A percentile compares a stretch with the other conserved stretches of the same genome.
These are phyloP conservation scores for Amanita molliuscula DNA, from an alignment of 768 basidiomycete genomes.

Conservation along the genomic window DNA sequence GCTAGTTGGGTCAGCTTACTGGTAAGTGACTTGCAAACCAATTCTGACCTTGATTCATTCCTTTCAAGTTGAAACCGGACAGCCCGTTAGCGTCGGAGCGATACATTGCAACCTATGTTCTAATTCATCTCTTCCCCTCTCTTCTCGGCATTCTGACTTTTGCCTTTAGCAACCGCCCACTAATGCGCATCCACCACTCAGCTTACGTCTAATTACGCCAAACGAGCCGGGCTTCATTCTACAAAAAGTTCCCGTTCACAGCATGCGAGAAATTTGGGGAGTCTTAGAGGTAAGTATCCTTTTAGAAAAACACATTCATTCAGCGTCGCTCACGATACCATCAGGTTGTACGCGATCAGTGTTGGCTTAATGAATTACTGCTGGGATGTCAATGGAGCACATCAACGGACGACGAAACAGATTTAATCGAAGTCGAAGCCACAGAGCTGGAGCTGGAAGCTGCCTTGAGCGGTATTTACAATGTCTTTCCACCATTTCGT, in stretches of 20 bases:
- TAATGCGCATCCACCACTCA: constrained; percentile 57
- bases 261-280: constrained; percentile 64
- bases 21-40: constrained; percentile 22
- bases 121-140: constrained; percentile 13
- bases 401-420: constrained; percentile 8
- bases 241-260: constrained; percentile 61
- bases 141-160: not conserved
- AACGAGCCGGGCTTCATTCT: constrained; percentile 71
- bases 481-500: not conserved
- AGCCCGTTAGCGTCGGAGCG: constrained; percentile 40
- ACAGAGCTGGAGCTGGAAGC: constrained; percentile 50
- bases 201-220: constrained; percentile 54
- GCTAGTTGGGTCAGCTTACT: constrained; percentile 61
- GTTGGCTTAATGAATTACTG: constrained; percentile 75
- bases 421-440: not conserved
- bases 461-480: constrained; percentile 46
- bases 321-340: not conserved
- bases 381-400: constrained; percentile 50
- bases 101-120: constrained; percentile 60
- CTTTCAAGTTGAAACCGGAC: constrained; percentile 41
- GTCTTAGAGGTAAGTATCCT: constrained; percentile 48
- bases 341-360: constrained; percentile 72
- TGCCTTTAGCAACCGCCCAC: constrained; percentile 51
- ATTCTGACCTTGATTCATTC: not conserved
- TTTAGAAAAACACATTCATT: not conserved